Conservation (phyloP, 768 basidiomycete species). For the Auriscalpium orientale region DNA sequence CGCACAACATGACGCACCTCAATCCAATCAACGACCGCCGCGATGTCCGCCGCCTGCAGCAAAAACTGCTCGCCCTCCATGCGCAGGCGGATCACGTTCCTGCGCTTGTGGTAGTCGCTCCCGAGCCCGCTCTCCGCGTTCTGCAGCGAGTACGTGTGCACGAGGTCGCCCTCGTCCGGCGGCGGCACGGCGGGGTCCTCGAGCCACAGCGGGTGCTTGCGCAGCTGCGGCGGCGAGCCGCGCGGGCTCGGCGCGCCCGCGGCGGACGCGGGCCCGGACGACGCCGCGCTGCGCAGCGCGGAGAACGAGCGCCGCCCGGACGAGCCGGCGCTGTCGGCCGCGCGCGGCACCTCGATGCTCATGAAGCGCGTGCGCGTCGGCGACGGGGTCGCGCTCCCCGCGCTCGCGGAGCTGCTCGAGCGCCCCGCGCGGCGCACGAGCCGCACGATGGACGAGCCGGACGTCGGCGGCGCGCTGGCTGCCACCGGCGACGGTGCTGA, state of each 20-base stretch:
- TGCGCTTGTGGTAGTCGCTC: conserved; percentile 89
- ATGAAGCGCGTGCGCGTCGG: background rate
- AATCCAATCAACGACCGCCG: conserved; percentile 90
- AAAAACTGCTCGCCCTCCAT: conserved; percentile 96
- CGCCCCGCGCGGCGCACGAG: background rate
- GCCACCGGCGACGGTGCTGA: background rate
- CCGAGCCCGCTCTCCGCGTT: conserved; percentile 91
- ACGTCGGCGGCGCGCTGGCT: background rate
- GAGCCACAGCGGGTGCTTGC: conserved; percentile 6
- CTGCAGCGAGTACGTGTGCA: conserved; percentile 76
- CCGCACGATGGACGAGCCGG: background rate
- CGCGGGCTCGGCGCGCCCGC: background rate
- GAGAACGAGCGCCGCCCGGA: conserved; percentile 6
- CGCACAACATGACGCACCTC: conserved; percentile 49
- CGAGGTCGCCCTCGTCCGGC: conserved; percentile 44
- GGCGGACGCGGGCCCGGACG: background rate
- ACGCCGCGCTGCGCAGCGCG: conserved; percentile 4
- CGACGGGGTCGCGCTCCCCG: background rate
- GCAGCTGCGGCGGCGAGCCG: background rate
- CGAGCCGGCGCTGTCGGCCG: too few relatives aligned
- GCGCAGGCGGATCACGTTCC: conserved; percentile 87
- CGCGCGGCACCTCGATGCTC: background rate
- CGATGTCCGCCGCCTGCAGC: conserved; percentile 77
- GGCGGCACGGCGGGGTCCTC: conserved; percentile 23
- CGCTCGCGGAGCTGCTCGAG: background rate